Percentiles rank a stretch among this genome's conserved stretches.
Evolutionary conservation across 192 early-diverging fungal species (phyloP).

Genomic region (Diversispora eburnea): DNA sequence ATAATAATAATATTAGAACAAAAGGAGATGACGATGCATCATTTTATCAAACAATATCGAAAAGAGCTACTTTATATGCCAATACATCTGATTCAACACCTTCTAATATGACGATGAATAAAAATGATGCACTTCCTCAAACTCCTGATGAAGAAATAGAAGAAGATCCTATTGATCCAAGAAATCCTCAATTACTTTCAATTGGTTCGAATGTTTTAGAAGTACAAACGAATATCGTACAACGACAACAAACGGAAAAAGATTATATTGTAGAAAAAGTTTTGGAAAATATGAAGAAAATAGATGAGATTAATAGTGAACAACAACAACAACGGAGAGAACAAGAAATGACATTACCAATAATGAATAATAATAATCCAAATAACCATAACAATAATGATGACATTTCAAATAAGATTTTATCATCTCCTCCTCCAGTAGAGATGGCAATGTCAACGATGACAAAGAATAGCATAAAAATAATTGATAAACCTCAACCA

Average conservation of each 20-base stretch:
- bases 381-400: background rate
- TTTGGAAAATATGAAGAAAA: background rate
- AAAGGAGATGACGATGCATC: background rate
- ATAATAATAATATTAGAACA: background rate
- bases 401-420: too few species aligned
- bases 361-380: background rate
- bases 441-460: background rate
- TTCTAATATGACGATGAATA: background rate
- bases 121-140: background rate
- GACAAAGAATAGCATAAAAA: background rate
- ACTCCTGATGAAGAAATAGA: constrained; percentile 19
- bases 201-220: constrained; percentile 45
- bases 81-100: background rate
- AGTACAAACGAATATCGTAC: constrained; percentile 18
- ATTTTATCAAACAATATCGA: background rate
- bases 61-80: constrained; percentile 1
- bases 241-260: background rate
- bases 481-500: constrained; percentile 20
- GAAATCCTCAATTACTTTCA: constrained; percentile 36
- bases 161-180: constrained; percentile 35
- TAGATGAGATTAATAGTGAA: background rate
- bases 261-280: background rate
- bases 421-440: background rate
- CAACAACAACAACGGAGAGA: background rate
- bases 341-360: background rate